These are phyloP conservation scores for Melaleuca alternifolia DNA, from an alignment of 345 rosid genomes.

Conservation along the genomic window DNA sequence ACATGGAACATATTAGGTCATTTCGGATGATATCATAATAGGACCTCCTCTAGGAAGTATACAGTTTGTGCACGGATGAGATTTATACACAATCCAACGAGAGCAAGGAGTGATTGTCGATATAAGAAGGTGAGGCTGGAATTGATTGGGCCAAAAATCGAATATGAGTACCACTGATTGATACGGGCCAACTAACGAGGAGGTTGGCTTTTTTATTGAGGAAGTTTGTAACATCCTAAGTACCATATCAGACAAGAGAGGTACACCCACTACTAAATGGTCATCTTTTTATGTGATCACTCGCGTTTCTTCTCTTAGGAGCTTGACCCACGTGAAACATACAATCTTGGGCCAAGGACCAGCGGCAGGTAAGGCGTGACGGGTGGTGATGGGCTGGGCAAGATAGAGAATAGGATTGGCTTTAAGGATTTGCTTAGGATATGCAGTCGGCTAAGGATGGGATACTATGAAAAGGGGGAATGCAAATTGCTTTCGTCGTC, in stretches of 20 bases:
- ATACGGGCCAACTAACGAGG: neutral
- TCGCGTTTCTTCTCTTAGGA: accelerated
- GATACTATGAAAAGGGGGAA: neutral
- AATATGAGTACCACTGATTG: neutral
- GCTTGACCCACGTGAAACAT: neutral
- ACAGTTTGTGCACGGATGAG: neutral
- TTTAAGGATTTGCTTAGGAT: neutral
- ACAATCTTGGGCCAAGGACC: neutral
- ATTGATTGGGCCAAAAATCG: accelerated
- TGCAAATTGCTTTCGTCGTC: neutral
- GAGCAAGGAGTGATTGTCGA: accelerated
- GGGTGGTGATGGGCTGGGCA: neutral
- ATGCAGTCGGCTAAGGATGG: neutral
- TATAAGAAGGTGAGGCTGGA: neutral
- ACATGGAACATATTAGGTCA: accelerated
- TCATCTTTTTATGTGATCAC: neutral
- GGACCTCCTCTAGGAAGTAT: accelerated
- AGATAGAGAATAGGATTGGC: neutral
- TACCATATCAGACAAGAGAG: neutral
- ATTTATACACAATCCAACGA: neutral
- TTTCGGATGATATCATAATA: neutral
- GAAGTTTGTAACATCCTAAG: accelerated
- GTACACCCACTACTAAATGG: neutral
- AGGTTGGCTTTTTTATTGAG: neutral
- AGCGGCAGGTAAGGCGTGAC: neutral